Percentiles rank a stretch among this genome's conserved stretches.
Conservation (phyloP, 2,329 filamentous ascomycete species). For the Fusarium nygamai region DNA sequence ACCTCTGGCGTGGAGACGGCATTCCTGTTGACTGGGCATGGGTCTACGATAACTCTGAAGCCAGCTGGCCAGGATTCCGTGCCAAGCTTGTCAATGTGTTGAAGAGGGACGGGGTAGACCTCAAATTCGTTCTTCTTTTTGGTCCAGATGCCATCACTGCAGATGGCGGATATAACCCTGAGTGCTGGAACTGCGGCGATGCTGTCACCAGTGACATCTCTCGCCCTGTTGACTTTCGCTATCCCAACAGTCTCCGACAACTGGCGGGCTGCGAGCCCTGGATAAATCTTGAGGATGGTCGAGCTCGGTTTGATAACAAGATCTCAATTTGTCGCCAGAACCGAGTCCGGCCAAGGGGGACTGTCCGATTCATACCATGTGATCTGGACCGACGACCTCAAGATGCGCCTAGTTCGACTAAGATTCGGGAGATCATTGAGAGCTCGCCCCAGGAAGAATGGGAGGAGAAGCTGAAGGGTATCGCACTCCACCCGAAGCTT, state of each 20-base stretch:
- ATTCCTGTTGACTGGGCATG: slow-evolving; percentile 39
- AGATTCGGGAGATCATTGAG: slow-evolving; percentile 34
- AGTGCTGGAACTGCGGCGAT: slow-evolving; percentile 38
- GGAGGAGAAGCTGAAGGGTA: not conserved
- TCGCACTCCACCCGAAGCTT: slow-evolving; percentile 13
- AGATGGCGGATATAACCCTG: slow-evolving; percentile 9
- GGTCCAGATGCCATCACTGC: slow-evolving; percentile 40
- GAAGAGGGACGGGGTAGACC: slow-evolving; percentile 7
- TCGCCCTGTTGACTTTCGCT: slow-evolving; percentile 40
- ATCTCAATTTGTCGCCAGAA: slow-evolving; percentile 27
- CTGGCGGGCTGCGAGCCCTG: slow-evolving; percentile 32
- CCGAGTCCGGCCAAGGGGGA: slow-evolving; percentile 18
- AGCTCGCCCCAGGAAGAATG: not conserved
- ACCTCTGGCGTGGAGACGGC: slow-evolving; percentile 39
- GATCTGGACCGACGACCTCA: not conserved
- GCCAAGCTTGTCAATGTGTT: slow-evolving; percentile 3
- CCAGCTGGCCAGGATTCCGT: slow-evolving; percentile 27
- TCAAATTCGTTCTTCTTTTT: slow-evolving; percentile 39
- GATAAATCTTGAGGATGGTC: slow-evolving; percentile 16
- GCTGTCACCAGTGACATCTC: slow-evolving; percentile 41
- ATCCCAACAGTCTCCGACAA: slow-evolving; percentile 36
- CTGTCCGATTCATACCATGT: slow-evolving; percentile 31
- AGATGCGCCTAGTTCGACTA: slow-evolving; percentile 38
- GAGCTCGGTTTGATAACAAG: not conserved
- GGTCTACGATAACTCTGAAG: slow-evolving; percentile 36